phyloP scores from a whole-genome alignment of 2,329 filamentous ascomycete species.

The Cercospora janseana region DNA sequence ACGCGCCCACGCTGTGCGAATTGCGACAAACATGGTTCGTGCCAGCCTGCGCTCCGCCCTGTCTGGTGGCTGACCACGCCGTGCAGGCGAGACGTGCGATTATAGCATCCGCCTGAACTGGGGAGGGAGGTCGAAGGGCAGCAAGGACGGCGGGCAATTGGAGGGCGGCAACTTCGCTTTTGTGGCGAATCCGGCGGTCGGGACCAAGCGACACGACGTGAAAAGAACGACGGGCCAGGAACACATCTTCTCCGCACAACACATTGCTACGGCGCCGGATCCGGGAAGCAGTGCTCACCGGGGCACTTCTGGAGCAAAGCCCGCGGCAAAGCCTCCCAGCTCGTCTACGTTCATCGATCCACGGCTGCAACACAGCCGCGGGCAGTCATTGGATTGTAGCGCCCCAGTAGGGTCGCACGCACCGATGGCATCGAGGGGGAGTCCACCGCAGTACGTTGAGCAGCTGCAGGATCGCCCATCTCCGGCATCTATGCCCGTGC shows the following conservation, averaged over 20 bases:
- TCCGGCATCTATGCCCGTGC: conserved; percentile 21
- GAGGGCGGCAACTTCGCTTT: conserved; percentile 34
- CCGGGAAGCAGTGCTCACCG: too few relatives aligned
- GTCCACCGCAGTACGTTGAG: conserved; percentile 5
- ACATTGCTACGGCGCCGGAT: conserved; percentile 29
- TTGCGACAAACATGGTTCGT: conserved; percentile 65
- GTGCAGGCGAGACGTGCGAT: conserved; percentile 63
- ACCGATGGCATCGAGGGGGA: not conserved
- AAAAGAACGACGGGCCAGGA: conserved; percentile 30
- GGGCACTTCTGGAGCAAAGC: too few relatives aligned
- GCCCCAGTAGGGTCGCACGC: not conserved
- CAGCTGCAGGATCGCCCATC: conserved; percentile 15
- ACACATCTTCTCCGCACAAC: conserved; percentile 38
- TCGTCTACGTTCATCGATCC: conserved; percentile 23
- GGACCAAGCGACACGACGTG: too few relatives aligned
- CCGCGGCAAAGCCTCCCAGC: not conserved
- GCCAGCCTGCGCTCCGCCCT: conserved; percentile 52
- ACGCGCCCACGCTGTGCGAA: conserved; percentile 71
- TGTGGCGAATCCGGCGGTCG: conserved; percentile 30
- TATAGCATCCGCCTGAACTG: conserved; percentile 80
- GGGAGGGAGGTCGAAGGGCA: conserved; percentile 66
- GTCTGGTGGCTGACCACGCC: conserved; percentile 39
- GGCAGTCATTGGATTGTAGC: not conserved
- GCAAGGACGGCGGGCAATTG: conserved; percentile 35
- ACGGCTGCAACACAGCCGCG: conserved; percentile 18